Percentiles rank a stretch among this genome's conserved stretches.
phyloP scores from a whole-genome alignment of 257 asterid genomes.

The Galeopsis tetrahit region DNA sequence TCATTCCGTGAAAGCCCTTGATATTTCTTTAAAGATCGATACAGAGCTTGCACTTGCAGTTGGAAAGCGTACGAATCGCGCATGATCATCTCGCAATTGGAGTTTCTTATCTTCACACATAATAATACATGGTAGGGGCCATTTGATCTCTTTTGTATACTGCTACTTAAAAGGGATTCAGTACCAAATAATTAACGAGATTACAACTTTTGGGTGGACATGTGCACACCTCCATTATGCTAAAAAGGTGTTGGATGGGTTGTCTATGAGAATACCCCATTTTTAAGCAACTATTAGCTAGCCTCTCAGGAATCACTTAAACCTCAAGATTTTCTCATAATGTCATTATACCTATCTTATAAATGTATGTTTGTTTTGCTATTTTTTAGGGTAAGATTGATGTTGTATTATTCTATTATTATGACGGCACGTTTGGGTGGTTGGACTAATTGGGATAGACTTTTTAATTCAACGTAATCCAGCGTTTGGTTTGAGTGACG shows the following conservation, averaged over 20 bases:
- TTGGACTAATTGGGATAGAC: too few species aligned
- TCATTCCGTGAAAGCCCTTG: constrained; percentile 97
- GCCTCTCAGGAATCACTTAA: constrained; percentile 10
- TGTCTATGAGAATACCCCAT: background rate
- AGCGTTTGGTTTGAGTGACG: too few species aligned
- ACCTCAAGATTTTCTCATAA: constrained; percentile 1
- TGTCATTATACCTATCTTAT: background rate
- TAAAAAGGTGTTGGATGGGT: constrained; percentile 5
- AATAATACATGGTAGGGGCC: too few species aligned
- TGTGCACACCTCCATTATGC: constrained; percentile 14
- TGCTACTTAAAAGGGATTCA: background rate
- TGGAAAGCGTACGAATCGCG: constrained; percentile 93
- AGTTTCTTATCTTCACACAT: background rate
- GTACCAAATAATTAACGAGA: constrained; percentile 1
- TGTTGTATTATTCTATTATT: too few species aligned
- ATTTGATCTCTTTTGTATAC: background rate
- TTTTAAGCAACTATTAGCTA: constrained; percentile 14
- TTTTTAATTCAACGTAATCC: too few species aligned
- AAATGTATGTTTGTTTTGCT: too few species aligned
- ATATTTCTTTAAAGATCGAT: constrained; percentile 88
- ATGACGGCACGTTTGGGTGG: too few species aligned
- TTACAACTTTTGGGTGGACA: background rate
- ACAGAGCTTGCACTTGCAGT: constrained; percentile 97
- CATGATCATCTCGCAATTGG: constrained; percentile 42
- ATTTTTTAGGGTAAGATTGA: too few species aligned